Base-by-base conservation (phyloP, 2,329 filamentous ascomycete genomes). In the Dactylellina parvicollis region DNA sequence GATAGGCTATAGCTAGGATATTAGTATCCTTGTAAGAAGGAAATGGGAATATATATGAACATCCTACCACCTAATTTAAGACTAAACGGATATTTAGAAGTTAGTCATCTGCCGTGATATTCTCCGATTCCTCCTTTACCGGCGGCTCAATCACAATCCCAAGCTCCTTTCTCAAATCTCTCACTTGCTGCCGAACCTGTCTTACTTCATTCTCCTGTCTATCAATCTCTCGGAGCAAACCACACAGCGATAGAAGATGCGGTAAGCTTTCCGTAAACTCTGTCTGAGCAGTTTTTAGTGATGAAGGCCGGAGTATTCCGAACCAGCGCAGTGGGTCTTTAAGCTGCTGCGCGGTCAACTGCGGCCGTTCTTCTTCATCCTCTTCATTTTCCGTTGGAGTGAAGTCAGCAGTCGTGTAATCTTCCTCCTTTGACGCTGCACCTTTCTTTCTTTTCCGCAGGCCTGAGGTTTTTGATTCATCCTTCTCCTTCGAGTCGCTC, bases 321-420 rank as follows among this genome's bases (percentile, higher is more conserved):
- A 83, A 85, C 83, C 83, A 84, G 20, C 79, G 79, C 22, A 85
- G 76, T 5, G 83, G 83, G 69, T 85, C 81, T 54, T 57, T 55
- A 1, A 46, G 12, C 28, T 34, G 30, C 10, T 24, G n/a, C 2
- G 20, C 2, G 7, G 26, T 32, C 2, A 52, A 16, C 8, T 2
- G 47, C 1, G 16, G 16, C 22, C 12, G 12, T 7, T 50, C 44
- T 44, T 36, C 50, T 8, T 50, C 22, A 1, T 52, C 24, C 16
- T 24, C 38, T n/a, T 38, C 44, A 20, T 34, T 40, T 18, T 44
- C 32, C 14, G n/a, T 18, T 18, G 24, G 12, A 26, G n/a, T 47
- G 8, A 22, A 18, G 1, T 47, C 12, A 1, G 12, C 12, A 16
- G 42, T 9, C 30, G 40, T 3, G 12, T 20, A 62, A 30, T 64